Evolutionary conservation across 1,139 yeast genomes (phyloP).

Genomic region (Pichia sp.): DNA sequence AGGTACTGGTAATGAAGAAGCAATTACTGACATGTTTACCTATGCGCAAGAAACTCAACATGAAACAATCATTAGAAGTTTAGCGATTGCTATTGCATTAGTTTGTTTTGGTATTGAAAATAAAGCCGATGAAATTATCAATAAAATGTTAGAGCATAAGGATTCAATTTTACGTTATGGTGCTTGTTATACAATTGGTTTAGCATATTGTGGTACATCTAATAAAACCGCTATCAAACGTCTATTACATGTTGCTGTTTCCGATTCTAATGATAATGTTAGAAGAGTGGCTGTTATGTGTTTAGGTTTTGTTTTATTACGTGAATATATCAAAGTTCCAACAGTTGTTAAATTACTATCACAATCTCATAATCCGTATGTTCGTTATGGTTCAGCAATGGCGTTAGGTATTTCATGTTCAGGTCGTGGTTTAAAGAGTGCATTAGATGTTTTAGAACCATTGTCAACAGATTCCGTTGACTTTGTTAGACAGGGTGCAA

Average conservation of each 20-base stretch:
- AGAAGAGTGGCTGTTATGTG: constrained; percentile 94
- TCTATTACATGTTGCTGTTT: constrained; percentile 86
- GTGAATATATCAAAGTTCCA: constrained; percentile 91
- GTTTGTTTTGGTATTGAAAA: constrained; percentile 83
- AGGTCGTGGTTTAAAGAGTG: constrained; percentile 83
- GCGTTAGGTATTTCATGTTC: constrained; percentile 97
- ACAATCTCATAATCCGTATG: constrained; percentile 96
- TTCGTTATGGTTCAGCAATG: constrained; percentile 96
- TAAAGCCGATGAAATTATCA: constrained; percentile 68
- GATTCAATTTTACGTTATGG: constrained; percentile 88
- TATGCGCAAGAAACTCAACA: constrained; percentile 96
- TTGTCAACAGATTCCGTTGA: constrained; percentile 91
- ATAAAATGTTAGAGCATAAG: constrained; percentile 63
- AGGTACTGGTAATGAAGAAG: constrained; percentile 77
- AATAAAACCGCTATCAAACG: constrained; percentile 81
- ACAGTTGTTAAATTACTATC: constrained; percentile 88
- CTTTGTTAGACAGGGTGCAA: constrained; percentile 96
- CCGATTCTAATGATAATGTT: constrained; percentile 94
- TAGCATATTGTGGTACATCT: constrained; percentile 97
- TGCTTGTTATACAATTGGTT: constrained; percentile 88
- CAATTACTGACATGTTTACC: constrained; percentile 75
- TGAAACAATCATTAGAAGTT: constrained; percentile 87
- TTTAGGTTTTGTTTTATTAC: constrained; percentile 85
- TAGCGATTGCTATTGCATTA: constrained; percentile 84
- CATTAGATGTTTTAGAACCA: constrained; percentile 88